Conservation (phyloP, 1,139 yeast species). For the Entelexis paramagnoliae region DNA sequence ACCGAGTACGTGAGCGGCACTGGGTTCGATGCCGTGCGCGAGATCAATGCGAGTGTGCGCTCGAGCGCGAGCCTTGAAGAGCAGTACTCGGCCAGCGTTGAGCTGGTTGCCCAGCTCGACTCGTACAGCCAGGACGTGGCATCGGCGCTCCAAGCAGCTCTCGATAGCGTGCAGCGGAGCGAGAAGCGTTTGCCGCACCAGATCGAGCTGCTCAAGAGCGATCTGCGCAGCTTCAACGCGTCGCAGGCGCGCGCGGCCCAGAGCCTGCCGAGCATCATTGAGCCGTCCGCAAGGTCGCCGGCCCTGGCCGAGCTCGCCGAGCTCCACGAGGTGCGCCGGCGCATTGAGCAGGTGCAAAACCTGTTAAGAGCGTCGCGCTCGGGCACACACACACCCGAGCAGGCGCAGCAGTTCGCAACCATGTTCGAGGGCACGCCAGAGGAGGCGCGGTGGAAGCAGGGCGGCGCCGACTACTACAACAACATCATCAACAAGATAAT, state of each 20-base stretch:
- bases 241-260: slow-evolving; percentile 24
- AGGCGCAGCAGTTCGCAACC: slow-evolving; percentile 22
- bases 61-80: slow-evolving; percentile 25
- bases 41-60: slow-evolving; percentile 26
- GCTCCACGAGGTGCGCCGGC: slow-evolving; percentile 26
- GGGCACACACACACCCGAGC: slow-evolving; percentile 4
- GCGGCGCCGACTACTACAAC: slow-evolving; percentile 12
- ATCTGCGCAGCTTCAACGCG: slow-evolving; percentile 26
- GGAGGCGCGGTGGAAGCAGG: slow-evolving; percentile 14
- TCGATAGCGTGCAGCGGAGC: slow-evolving; percentile 27
- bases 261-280: slow-evolving; percentile 15
- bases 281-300: slow-evolving; percentile 5
- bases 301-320: slow-evolving; percentile 25
- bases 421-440: slow-evolving; percentile 19
- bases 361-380: slow-evolving; percentile 27
- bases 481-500: not conserved
- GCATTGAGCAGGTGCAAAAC: slow-evolving; percentile 28
- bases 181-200: slow-evolving; percentile 31
- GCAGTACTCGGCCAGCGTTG: slow-evolving; percentile 29
- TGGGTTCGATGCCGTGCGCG: slow-evolving; percentile 29
- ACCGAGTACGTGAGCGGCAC: slow-evolving; percentile 27
- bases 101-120: slow-evolving; percentile 31
- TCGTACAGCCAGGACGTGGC: slow-evolving; percentile 30
- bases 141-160: slow-evolving; percentile 27
- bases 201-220: slow-evolving; percentile 31